phyloP scores from a whole-genome alignment of 225 moss, liverwort and hornwort species.

The Physcomitrellopsis africana region DNA sequence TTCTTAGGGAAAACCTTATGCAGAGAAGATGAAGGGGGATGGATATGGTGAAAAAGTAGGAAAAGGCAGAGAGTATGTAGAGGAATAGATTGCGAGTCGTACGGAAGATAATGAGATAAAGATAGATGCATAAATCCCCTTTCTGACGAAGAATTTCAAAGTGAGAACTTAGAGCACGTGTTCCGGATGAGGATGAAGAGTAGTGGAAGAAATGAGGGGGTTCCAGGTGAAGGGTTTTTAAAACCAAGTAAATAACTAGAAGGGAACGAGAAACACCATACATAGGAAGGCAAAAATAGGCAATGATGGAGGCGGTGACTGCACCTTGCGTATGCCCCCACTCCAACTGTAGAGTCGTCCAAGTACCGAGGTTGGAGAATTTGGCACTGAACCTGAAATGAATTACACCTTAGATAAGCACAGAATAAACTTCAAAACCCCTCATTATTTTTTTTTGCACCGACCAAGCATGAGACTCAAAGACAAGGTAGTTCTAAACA shows the following conservation, averaged over 20 bases:
- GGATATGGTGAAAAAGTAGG: conserved; percentile 84
- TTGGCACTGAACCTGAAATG: conserved; percentile 72
- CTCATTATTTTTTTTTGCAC: not conserved
- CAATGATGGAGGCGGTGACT: conserved; percentile 48
- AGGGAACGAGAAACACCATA: conserved; percentile 75
- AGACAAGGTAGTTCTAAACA: not conserved
- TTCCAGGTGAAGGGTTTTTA: conserved; percentile 71
- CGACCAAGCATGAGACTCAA: not conserved
- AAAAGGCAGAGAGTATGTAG: conserved; percentile 56
- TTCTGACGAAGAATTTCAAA: conserved; percentile 73
- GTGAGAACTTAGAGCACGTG: conserved; percentile 65
- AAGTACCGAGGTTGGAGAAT: conserved; percentile 70
- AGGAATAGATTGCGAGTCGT: conserved; percentile 79
- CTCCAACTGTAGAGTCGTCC: conserved; percentile 97
- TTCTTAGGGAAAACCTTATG: conserved; percentile 65
- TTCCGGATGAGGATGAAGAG: conserved; percentile 52
- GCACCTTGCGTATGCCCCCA: conserved; percentile 72
- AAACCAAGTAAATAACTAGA: conserved; percentile 67
- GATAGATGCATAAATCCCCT: conserved; percentile 67
- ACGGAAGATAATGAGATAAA: conserved; percentile 51
- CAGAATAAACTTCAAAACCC: not conserved
- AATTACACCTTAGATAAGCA: conserved; percentile 27
- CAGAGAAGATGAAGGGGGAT: conserved; percentile 78
- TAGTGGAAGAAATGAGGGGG: conserved; percentile 56
- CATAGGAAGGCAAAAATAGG: conserved; percentile 62